phyloP scores from a whole-genome alignment of 2,329 filamentous ascomycete species.

The Microsporum audouinii region DNA sequence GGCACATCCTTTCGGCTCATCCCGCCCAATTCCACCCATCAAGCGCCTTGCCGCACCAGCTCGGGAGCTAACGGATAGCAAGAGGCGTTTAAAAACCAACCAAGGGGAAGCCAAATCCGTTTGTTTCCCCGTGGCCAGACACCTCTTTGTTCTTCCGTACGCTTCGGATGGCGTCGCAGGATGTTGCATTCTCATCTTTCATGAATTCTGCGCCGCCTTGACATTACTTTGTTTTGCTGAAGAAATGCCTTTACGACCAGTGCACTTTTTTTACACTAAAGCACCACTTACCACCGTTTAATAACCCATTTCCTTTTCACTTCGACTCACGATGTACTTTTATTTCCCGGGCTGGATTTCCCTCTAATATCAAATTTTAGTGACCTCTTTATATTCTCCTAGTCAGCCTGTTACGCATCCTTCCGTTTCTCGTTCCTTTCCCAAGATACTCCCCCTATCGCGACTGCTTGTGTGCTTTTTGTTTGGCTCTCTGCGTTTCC shows the following conservation, averaged over 20 bases:
- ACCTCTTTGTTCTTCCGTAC: not conserved
- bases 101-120: not conserved
- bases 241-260: conserved; percentile 6
- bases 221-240: not conserved
- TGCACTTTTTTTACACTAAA: not conserved
- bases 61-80: conserved; percentile 1
- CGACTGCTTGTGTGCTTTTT: not conserved
- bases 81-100: not conserved
- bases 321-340: not conserved
- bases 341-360: conserved; percentile 4
- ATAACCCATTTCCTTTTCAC: not conserved
- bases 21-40: not conserved
- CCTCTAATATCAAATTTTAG: not conserved
- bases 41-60: not conserved
- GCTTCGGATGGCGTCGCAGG: not conserved
- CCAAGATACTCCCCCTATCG: not conserved
- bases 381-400: not conserved
- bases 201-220: not conserved
- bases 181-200: not conserved
- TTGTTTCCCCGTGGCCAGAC: not conserved
- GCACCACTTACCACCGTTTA: conserved; percentile 1
- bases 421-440: not conserved
- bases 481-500: not conserved
- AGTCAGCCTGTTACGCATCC: not conserved
- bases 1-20: not conserved